Conservation (phyloP, 306 rosid genomes). For the Trifolium repens region DNA sequence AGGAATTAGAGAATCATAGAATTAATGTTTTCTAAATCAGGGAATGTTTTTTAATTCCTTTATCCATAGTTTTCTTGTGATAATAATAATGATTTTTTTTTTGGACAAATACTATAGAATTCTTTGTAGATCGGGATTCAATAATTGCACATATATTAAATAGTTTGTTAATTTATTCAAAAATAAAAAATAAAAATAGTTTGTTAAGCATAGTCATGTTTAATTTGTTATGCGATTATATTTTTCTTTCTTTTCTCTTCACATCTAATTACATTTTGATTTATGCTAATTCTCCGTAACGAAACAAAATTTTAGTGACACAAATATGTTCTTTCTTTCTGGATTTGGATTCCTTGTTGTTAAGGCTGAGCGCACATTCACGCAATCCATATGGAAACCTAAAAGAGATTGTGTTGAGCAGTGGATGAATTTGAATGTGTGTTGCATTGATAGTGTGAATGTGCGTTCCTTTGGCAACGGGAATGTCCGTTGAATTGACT, state of each 20-base stretch:
- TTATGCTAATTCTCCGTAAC: not conserved
- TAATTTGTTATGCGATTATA: not conserved
- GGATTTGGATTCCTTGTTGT: not conserved
- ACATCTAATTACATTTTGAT: not conserved
- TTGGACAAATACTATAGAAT: not conserved
- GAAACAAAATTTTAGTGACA: not conserved
- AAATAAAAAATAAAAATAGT: not conserved
- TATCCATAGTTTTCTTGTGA: not conserved
- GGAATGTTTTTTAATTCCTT: not conserved
- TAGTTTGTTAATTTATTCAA: not conserved
- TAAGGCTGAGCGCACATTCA: not conserved
- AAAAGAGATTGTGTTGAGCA: not conserved
- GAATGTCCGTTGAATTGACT: not conserved
- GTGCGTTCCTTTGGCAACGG: not conserved
- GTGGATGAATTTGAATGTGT: not conserved
- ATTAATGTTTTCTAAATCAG: not conserved
- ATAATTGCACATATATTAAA: not conserved
- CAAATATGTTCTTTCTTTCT: not conserved
- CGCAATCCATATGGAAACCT: not conserved
- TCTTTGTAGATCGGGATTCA: not conserved
- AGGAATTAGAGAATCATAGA: conserved; percentile 17
- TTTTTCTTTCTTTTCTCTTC: conserved; percentile 6
- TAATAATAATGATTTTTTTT: not conserved
- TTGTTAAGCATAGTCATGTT: not conserved
- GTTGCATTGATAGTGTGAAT: not conserved